Conservation (phyloP, 2,329 filamentous ascomycete species). For the Claviceps citrina region DNA sequence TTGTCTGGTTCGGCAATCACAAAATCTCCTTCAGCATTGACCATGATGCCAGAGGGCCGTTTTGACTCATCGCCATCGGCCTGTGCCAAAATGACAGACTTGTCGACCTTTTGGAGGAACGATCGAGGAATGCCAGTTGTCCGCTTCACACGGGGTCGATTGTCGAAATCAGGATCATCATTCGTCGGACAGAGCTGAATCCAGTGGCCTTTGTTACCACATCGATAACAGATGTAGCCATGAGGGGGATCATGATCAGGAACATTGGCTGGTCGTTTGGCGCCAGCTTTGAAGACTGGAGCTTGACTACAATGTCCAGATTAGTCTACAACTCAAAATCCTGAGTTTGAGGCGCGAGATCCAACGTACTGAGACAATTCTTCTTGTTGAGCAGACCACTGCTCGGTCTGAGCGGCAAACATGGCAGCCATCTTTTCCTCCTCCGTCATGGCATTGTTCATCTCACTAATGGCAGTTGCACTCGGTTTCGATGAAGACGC, state of each 20-base stretch:
- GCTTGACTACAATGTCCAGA: slow-evolving; percentile 34
- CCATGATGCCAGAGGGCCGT: slow-evolving; percentile 80
- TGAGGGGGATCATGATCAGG: slow-evolving; percentile 87
- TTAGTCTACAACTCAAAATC: slow-evolving; percentile 15
- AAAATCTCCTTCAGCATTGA: slow-evolving; percentile 93
- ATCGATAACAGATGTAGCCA: slow-evolving; percentile 92
- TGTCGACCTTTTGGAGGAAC: slow-evolving; percentile 89
- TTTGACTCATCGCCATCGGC: slow-evolving; percentile 71
- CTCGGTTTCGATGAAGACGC: slow-evolving; percentile 37
- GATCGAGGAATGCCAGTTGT: slow-evolving; percentile 94
- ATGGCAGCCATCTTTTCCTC: slow-evolving; percentile 89
- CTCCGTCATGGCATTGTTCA: slow-evolving; percentile 72
- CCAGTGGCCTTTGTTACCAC: slow-evolving; percentile 97
- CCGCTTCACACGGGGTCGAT: slow-evolving; percentile 80
- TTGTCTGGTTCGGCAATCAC: slow-evolving; percentile 93
- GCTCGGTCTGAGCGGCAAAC: slow-evolving; percentile 75
- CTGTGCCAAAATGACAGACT: slow-evolving; percentile 59
- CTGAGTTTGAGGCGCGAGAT: background rate
- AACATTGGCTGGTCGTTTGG: slow-evolving; percentile 57
- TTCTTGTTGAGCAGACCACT: slow-evolving; percentile 87
- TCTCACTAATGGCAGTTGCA: slow-evolving; percentile 44
- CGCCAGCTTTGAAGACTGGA: slow-evolving; percentile 42
- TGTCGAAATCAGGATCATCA: slow-evolving; percentile 90
- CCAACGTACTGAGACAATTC: slow-evolving; percentile 64
- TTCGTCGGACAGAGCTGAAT: slow-evolving; percentile 98